phyloP scores from a whole-genome alignment of 352 stramenopile species.

The Plasmopara muralis region DNA sequence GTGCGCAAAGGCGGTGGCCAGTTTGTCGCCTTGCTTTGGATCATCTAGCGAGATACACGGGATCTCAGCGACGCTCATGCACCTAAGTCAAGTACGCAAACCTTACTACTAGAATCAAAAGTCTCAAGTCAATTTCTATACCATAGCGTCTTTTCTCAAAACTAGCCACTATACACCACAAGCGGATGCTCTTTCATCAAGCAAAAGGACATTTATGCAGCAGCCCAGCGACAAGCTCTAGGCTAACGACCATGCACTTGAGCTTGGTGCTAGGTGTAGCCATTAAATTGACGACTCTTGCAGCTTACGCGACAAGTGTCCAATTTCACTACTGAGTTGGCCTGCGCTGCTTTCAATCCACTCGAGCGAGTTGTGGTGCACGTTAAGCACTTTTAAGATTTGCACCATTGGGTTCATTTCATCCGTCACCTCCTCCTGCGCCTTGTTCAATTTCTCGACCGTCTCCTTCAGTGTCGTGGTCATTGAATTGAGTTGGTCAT shows the following conservation, averaged over 20 bases:
- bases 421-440: slow-evolving; percentile 59
- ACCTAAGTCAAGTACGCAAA: too few relatives aligned
- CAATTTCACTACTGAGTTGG: slow-evolving; percentile 60
- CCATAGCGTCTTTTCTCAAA: too few relatives aligned
- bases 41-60: slow-evolving; percentile 57
- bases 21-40: slow-evolving; percentile 27
- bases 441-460: slow-evolving; percentile 82
- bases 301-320: slow-evolving; percentile 59
- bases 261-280: too few relatives aligned
- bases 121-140: too few relatives aligned
- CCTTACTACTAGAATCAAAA: too few relatives aligned
- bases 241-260: too few relatives aligned
- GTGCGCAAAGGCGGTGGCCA: slow-evolving; percentile 54
- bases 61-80: slow-evolving; percentile 22
- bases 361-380: slow-evolving; percentile 84
- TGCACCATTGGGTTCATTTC: slow-evolving; percentile 77
- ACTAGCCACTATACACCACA: too few relatives aligned
- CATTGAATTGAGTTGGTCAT: slow-evolving; percentile 85
- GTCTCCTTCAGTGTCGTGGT: slow-evolving; percentile 83
- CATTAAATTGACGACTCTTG: slow-evolving; percentile 56
- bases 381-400: slow-evolving; percentile 87
- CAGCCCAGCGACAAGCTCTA: too few relatives aligned
- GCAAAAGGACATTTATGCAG: too few relatives aligned
- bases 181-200: too few relatives aligned
- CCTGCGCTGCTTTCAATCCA: slow-evolving; percentile 76